Conservation (phyloP, 108 stramenopile genomes). For the Craspedostauros australis region DNA sequence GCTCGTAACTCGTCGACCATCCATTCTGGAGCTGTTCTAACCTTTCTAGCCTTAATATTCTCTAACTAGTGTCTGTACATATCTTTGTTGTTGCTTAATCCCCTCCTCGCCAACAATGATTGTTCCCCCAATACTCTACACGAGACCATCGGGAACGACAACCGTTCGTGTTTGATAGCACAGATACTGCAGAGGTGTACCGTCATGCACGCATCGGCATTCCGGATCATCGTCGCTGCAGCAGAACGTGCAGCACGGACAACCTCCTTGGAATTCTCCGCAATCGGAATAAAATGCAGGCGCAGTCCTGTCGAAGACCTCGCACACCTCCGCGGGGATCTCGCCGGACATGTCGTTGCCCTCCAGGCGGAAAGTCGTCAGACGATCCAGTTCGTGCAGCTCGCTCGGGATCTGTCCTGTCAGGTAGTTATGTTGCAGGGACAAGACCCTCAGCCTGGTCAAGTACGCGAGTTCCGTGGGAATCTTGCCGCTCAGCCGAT, state of each 20-base stretch:
- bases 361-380: conserved; percentile 20
- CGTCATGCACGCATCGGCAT: too few species aligned
- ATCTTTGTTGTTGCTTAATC: too few species aligned
- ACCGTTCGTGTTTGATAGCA: too few species aligned
- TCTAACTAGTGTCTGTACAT: too few species aligned
- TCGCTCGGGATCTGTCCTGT: conserved; percentile 16
- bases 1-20: too few species aligned
- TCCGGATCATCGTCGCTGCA: conserved; percentile 17
- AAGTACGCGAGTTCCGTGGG: conserved; percentile 17
- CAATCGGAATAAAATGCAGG: conserved; percentile 24
- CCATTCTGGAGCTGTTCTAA: too few species aligned
- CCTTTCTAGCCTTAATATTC: too few species aligned
- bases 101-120: too few species aligned
- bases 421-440: conserved; percentile 11
- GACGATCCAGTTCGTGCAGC: conserved; percentile 10
- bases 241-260: conserved; percentile 29
- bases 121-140: too few species aligned
- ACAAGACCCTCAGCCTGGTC: conserved; percentile 8
- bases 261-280: conserved; percentile 22
- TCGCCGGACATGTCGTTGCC: conserved; percentile 14
- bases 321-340: conserved; percentile 15
- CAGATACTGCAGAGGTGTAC: too few species aligned
- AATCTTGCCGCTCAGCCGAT: conserved; percentile 18
- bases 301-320: conserved; percentile 12
- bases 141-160: too few species aligned